phyloP scores from a whole-genome alignment of 2,329 filamentous ascomycete species.

The Lachnellula occidentalis region DNA sequence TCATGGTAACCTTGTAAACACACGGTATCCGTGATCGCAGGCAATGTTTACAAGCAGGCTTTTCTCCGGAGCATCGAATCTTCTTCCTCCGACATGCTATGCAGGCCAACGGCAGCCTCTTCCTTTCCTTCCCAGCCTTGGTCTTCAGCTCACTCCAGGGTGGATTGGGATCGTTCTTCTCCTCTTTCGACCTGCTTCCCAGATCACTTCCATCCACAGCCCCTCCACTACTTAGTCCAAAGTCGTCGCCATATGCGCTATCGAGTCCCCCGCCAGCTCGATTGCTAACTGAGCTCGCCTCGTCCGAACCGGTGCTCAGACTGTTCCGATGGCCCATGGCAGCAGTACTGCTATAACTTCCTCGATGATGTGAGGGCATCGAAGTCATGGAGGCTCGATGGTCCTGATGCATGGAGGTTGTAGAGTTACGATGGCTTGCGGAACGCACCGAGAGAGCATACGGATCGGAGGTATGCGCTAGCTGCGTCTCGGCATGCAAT shows the following conservation, averaged over 20 bases:
- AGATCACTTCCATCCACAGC: slow-evolving; percentile 50
- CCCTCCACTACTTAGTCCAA: slow-evolving; percentile 44
- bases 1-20: slow-evolving; percentile 93
- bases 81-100: slow-evolving; percentile 96
- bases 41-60: slow-evolving; percentile 96
- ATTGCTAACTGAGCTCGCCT: slow-evolving; percentile 29
- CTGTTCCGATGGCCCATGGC: slow-evolving; percentile 17
- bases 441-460: slow-evolving; percentile 20
- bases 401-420: slow-evolving; percentile 18
- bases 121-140: slow-evolving; percentile 92
- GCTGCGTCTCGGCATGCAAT: slow-evolving; percentile 29
- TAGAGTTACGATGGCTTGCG: slow-evolving; percentile 22
- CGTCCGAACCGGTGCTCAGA: slow-evolving; percentile 29
- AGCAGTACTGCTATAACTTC: slow-evolving; percentile 20
- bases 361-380: slow-evolving; percentile 17
- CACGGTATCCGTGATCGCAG: slow-evolving; percentile 87
- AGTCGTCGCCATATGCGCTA: slow-evolving; percentile 44
- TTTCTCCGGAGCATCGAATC: slow-evolving; percentile 95
- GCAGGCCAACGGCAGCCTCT: slow-evolving; percentile 85
- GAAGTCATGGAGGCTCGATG: slow-evolving; percentile 22
- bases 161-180: slow-evolving; percentile 53
- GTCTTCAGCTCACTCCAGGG: slow-evolving; percentile 81
- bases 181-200: slow-evolving; percentile 48
- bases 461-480: slow-evolving; percentile 22
- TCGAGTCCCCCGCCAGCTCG: slow-evolving; percentile 23